These are phyloP conservation scores for Rhododendron mucronatum DNA, from an alignment of 148 eudicot species.

Conservation along the genomic window DNA sequence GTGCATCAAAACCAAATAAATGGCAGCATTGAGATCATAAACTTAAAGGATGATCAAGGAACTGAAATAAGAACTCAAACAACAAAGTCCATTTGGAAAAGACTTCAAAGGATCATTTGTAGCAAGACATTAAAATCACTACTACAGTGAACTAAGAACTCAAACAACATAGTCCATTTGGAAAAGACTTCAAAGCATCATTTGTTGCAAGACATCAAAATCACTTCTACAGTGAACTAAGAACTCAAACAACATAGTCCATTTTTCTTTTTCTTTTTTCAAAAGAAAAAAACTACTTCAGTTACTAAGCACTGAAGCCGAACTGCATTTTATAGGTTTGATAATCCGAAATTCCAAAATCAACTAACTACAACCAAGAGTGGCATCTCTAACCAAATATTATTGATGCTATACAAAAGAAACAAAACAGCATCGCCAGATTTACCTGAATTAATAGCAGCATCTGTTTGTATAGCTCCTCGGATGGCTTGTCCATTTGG, in stretches of 20 bases:
- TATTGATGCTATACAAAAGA: background rate
- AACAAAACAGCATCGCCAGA: background rate
- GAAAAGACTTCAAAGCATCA: background rate
- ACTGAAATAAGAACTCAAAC: background rate
- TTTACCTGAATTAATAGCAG: conserved; percentile 90
- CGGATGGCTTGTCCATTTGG: conserved; percentile 93
- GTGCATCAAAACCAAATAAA: conserved; percentile 16
- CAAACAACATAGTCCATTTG: background rate
- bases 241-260: no score
- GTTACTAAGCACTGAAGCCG: background rate
- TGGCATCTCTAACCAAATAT: background rate
- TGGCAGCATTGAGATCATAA: background rate
- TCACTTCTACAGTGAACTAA: background rate
- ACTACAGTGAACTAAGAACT: background rate
- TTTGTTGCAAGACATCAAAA: background rate
- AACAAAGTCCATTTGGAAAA: background rate
- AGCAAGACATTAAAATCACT: background rate
- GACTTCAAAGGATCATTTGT: background rate
- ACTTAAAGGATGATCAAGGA: background rate
- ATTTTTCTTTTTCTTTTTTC: no score
- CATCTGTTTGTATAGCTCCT: conserved; percentile 98
- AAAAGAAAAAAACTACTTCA: no score
- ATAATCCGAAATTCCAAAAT: background rate
- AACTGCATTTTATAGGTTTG: background rate
- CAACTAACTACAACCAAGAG: background rate